Evolutionary conservation across 805 yeast genomes (phyloP).

Genomic region (Ogataea zsoltii): DNA sequence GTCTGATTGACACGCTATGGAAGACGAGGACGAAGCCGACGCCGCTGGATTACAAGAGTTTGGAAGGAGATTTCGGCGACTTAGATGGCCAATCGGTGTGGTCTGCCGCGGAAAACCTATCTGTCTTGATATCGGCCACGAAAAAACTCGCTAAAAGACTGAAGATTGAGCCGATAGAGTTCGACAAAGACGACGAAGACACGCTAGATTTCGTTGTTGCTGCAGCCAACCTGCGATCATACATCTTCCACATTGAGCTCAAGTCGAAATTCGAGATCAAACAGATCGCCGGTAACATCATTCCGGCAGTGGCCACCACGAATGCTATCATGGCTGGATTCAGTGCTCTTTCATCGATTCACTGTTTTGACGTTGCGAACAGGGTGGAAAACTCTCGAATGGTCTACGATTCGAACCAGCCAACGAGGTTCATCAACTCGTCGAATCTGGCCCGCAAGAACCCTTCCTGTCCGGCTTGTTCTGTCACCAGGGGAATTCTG

Average conservation of each 20-base stretch:
- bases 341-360: constrained; percentile 72
- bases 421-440: constrained; percentile 65
- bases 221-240: constrained; percentile 76
- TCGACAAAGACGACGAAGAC: constrained; percentile 95
- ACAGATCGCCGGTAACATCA: constrained; percentile 95
- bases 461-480: constrained; percentile 68
- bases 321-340: constrained; percentile 94
- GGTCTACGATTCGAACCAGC: constrained; percentile 53
- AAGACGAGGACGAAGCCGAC: constrained; percentile 66
- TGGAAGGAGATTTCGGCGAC: constrained; percentile 9
- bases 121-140: constrained; percentile 53
- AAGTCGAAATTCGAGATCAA: constrained; percentile 85
- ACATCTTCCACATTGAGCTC: constrained; percentile 64
- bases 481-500: constrained; percentile 54
- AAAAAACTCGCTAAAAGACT: constrained; percentile 51
- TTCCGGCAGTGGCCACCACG: constrained; percentile 98
- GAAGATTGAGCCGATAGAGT: constrained; percentile 48
- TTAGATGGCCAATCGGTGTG: constrained; percentile 49
- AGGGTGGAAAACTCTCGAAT: constrained; percentile 40
- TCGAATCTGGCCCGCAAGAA: constrained; percentile 65
- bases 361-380: constrained; percentile 39
- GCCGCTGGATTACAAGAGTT: constrained; percentile 47
- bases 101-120: constrained; percentile 63
- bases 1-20: constrained; percentile 76
- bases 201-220: constrained; percentile 86